A percentile compares a stretch with the other conserved stretches of the same genome.
phyloP scores from a whole-genome alignment of 495 filamentous ascomycete species.

The Thozetella sp. region DNA sequence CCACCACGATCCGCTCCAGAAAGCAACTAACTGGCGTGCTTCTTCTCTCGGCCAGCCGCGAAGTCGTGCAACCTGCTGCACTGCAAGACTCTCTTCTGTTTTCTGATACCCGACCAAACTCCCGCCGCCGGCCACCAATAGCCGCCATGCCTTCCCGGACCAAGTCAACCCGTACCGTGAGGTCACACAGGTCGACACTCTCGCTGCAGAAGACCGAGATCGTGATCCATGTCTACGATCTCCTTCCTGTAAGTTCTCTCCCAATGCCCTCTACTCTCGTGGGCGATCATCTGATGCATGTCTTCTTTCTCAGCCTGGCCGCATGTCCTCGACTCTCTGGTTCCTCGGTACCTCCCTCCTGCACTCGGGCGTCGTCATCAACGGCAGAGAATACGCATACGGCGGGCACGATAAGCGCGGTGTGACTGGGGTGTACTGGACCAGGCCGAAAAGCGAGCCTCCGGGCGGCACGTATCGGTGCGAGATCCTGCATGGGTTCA shows the following conservation, averaged over 20 bases:
- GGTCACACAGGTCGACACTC: conserved; percentile 57
- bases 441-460: conserved; percentile 64
- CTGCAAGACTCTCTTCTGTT: background rate
- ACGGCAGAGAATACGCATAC: conserved; percentile 76
- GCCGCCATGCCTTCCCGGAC: conserved; percentile 10
- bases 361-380: conserved; percentile 79
- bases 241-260: conserved; percentile 60
- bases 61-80: no score
- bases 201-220: conserved; percentile 70
- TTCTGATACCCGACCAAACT: background rate
- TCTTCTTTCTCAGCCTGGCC: conserved; percentile 54
- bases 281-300: background rate
- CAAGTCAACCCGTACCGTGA: conserved; percentile 20
- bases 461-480: conserved; percentile 72
- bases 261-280: conserved; percentile 7
- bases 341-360: conserved; percentile 69
- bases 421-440: conserved; percentile 78
- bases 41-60: no score
- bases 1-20: no score
- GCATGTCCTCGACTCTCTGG: conserved; percentile 71
- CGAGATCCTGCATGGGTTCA: conserved; percentile 74
- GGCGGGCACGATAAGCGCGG: conserved; percentile 73
- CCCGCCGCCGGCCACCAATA: background rate
- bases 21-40: no score
- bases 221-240: conserved; percentile 79